These are phyloP conservation scores for Zasmidium cellare DNA, from an alignment of 2,329 filamentous ascomycete genomes.

Conservation along the genomic window DNA sequence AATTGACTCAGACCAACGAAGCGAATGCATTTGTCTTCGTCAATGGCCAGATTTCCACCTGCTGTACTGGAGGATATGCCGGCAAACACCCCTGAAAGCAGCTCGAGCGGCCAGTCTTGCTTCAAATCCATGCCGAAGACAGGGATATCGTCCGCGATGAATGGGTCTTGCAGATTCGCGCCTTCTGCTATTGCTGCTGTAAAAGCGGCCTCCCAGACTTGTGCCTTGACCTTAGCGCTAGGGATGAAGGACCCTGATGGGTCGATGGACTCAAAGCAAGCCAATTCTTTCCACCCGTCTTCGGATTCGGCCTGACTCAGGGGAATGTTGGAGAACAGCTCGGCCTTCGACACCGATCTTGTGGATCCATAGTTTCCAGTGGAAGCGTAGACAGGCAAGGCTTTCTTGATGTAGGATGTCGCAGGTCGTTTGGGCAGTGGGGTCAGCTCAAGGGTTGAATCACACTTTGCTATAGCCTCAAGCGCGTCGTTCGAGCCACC, in stretches of 20 bases:
- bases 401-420: slow-evolving; percentile 36
- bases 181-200: slow-evolving; percentile 43
- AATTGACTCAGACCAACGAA: slow-evolving; percentile 27
- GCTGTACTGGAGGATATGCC: slow-evolving; percentile 18
- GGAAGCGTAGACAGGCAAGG: slow-evolving; percentile 41
- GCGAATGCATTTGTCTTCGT: slow-evolving; percentile 21
- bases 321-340: slow-evolving; percentile 52
- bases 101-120: slow-evolving; percentile 37
- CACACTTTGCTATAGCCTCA: slow-evolving; percentile 46
- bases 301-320: slow-evolving; percentile 55
- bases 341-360: slow-evolving; percentile 34
- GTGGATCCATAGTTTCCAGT: slow-evolving; percentile 22
- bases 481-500: slow-evolving; percentile 34
- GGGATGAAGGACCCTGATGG: slow-evolving; percentile 45
- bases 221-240: slow-evolving; percentile 47
- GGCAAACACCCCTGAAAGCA: slow-evolving; percentile 39
- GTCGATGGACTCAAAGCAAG: slow-evolving; percentile 51
- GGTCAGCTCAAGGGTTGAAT: slow-evolving; percentile 44
- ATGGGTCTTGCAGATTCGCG: slow-evolving; percentile 40
- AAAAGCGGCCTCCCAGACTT: slow-evolving; percentile 51
- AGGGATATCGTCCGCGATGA: slow-evolving; percentile 30
- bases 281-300: slow-evolving; percentile 50
- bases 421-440: slow-evolving; percentile 37
- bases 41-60: slow-evolving; percentile 30
- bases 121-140: slow-evolving; percentile 19